phyloP scores from a whole-genome alignment of 352 stramenopile species.

The Pythium brachiatum region DNA sequence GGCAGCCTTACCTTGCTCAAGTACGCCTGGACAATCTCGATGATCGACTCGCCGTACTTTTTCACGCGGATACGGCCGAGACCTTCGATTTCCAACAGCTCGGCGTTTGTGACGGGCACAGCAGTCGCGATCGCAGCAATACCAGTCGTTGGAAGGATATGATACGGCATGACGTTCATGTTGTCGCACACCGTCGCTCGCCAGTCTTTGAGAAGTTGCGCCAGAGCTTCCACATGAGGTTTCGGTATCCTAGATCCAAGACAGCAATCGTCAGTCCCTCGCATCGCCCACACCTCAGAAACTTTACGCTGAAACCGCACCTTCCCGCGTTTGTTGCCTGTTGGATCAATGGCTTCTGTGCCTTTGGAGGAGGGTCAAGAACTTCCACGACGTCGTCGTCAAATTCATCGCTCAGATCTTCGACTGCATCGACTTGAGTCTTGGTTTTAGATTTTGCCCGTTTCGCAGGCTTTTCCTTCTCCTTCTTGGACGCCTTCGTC shows the following conservation, averaged over 20 bases:
- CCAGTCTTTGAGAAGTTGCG: conserved; percentile 85
- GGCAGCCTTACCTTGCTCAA: conserved; percentile 53
- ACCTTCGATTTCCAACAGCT: conserved; percentile 80
- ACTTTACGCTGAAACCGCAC: conserved; percentile 27
- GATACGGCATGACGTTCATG: conserved; percentile 86
- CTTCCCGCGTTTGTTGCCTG: conserved; percentile 41
- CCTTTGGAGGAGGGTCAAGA: conserved; percentile 22
- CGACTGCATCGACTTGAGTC: conserved; percentile 28
- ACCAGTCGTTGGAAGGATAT: conserved; percentile 77
- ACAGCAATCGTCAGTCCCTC: neutral
- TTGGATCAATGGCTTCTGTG: conserved; percentile 54
- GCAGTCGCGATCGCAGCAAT: conserved; percentile 82
- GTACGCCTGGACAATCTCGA: conserved; percentile 79
- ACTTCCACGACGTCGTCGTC: conserved; percentile 63
- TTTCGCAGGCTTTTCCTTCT: conserved; percentile 30
- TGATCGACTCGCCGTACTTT: conserved; percentile 84
- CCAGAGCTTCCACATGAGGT: conserved; percentile 65
- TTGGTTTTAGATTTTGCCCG: conserved; percentile 36
- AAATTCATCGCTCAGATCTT: conserved; percentile 66
- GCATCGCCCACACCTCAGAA: neutral
- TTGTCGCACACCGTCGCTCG: conserved; percentile 83
- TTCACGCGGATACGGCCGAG: conserved; percentile 81
- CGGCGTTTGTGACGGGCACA: conserved; percentile 67
- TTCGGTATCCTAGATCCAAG: conserved; percentile 49
- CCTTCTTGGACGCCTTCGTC: conserved; percentile 30